phyloP scores from a whole-genome alignment of 805 yeast genomes.

The Candida arabinofermentans region DNA sequence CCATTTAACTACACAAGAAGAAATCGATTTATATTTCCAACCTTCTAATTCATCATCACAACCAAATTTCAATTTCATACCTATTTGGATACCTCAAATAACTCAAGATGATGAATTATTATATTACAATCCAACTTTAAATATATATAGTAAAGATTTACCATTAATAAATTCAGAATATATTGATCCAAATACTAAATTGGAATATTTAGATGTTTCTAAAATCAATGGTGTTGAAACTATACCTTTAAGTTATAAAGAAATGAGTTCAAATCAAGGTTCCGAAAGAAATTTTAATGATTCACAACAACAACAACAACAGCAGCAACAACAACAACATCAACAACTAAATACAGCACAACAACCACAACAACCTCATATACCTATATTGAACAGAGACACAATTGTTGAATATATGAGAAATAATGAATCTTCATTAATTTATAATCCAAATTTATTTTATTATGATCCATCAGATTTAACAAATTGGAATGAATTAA shows the following conservation, averaged over 20 bases:
- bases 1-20: conserved; percentile 23
- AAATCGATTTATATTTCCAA: conserved; percentile 24
- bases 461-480: conserved; percentile 59
- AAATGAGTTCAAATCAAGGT: conserved; percentile 5
- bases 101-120: conserved; percentile 51
- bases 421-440: conserved; percentile 13
- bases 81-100: conserved; percentile 62
- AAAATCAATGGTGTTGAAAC: conserved; percentile 22
- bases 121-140: conserved; percentile 57
- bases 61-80: conserved; percentile 30
- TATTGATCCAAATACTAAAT: conserved; percentile 29
- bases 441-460: conserved; percentile 39
- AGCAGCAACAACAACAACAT: too few relatives aligned
- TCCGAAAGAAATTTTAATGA: conserved; percentile 1
- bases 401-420: conserved; percentile 8
- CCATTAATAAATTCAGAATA: conserved; percentile 45
- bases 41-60: conserved; percentile 18
- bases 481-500: conserved; percentile 54
- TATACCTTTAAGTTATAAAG: conserved; percentile 13
- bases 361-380: too few relatives aligned
- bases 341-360: too few relatives aligned
- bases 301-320: background rate
- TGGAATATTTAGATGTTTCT: conserved; percentile 27
- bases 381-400: conserved; percentile 11
- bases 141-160: conserved; percentile 53